These are phyloP conservation scores for Cantharellus anzutake DNA, from an alignment of 768 basidiomycete species.

Conservation along the genomic window DNA sequence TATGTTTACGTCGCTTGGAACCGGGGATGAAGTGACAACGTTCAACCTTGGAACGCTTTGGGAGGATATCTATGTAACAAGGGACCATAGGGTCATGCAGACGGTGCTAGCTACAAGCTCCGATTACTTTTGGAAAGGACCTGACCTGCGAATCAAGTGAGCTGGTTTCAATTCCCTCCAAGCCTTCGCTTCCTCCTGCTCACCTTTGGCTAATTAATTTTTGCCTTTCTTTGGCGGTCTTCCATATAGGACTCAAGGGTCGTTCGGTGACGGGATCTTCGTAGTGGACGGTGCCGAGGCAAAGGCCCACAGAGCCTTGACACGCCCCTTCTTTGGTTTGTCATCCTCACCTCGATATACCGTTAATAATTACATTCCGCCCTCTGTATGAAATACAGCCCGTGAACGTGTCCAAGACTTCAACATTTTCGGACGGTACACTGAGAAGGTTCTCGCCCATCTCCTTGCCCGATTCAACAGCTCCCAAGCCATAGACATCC, in stretches of 20 bases:
- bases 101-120: constrained; percentile 7
- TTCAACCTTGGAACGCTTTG: background rate
- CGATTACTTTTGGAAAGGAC: constrained; percentile 6
- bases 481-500: constrained; percentile 12
- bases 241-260: no score
- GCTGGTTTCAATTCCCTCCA: background rate
- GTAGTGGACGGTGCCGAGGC: constrained; percentile 15
- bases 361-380: background rate
- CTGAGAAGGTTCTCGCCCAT: constrained; percentile 5
- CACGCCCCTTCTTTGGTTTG: constrained; percentile 16
- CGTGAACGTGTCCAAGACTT: constrained; percentile 9
- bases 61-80: constrained; percentile 4
- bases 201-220: background rate
- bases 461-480: constrained; percentile 4
- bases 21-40: background rate
- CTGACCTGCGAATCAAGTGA: background rate
- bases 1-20: background rate
- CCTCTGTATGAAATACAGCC: constrained; percentile 8
- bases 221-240: constrained; percentile 7
- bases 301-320: constrained; percentile 21
- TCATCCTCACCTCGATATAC: background rate
- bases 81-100: constrained; percentile 6
- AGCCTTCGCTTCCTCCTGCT: background rate
- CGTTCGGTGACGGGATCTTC: constrained; percentile 18
- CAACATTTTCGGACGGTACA: constrained; percentile 10